Conservation (phyloP, 148 eudicot species). For the Heliosperma pusillum region DNA sequence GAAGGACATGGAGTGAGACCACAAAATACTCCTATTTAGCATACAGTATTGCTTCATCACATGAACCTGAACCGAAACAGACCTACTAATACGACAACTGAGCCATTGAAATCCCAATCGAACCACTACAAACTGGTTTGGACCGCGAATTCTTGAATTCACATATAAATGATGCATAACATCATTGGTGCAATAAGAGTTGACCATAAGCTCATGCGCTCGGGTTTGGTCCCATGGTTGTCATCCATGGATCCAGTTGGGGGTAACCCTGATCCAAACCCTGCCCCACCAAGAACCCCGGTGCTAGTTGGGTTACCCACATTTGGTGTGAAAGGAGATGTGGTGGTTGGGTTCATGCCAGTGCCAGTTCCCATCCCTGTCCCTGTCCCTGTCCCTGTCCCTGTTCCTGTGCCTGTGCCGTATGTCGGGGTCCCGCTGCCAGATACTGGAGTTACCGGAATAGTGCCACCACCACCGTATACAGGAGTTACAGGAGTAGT, state of each 20-base stretch:
- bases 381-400: too few species aligned
- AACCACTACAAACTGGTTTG: background rate
- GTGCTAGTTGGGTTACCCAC: conserved; percentile 33
- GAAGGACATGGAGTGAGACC: background rate
- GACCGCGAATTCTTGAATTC: conserved; percentile 8
- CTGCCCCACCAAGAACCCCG: conserved; percentile 36
- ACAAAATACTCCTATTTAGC: conserved; percentile 5
- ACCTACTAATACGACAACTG: background rate
- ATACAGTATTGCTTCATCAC: background rate
- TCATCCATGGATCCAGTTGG: conserved; percentile 47
- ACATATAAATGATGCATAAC: conserved; percentile 20
- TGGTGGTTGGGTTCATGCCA: conserved; percentile 17
- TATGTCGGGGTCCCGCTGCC: conserved; percentile 17
- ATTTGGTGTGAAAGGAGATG: conserved; percentile 30
- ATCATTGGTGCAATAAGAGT: conserved; percentile 8
- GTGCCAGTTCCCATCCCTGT: conserved; percentile 3
- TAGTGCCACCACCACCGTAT: conserved; percentile 20
- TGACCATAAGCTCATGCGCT: conserved; percentile 13
- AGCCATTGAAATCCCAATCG: background rate
- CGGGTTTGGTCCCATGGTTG: conserved; percentile 26
- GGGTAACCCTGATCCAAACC: conserved; percentile 30
- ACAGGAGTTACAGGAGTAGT: conserved; percentile 20
- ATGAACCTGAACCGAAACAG: background rate
- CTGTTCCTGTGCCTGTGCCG: conserved; percentile 12
- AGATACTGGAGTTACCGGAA: conserved; percentile 10